Base-by-base conservation (phyloP, 2,329 filamentous ascomycete genomes). In the Cadophora sp. region DNA sequence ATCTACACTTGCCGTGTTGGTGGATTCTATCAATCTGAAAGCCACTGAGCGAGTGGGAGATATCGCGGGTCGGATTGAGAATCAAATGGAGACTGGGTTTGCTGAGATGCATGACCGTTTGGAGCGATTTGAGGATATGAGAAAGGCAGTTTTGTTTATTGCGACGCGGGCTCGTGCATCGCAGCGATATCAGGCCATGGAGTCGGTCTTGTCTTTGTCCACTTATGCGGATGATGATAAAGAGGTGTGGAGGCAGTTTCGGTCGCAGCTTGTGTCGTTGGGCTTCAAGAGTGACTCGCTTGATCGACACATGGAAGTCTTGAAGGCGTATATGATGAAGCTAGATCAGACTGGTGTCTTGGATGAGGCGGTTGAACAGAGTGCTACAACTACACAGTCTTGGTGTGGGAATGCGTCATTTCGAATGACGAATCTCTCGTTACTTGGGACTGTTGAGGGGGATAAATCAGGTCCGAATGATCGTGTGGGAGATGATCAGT, bases 271-370 rank as follows among this genome's bases (percentile, higher is more conserved):
- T n/a, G 45, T 66, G 4, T 50, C 24, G 24, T 62, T 64, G 30
- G 68, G 66, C 1, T 68, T 68, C 33, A 47, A 47, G 30, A 67
- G 66, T 45, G 24, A 61, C 43, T 67, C 50, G 22, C 39, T 68
- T 24, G 61, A 67, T 30, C 45, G 43, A 9, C 62, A 68, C 43
- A 66, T 51, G 41, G 20, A 65, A 22, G 50, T 68, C 4, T 58
- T 70, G 24, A 59, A 67, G 41, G 66, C 55, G 1, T 68, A 70
- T 59, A 67, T 68, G 62, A 30, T 68, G 47, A 66, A 60, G 20
- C 27, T 68, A 51, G 61, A 68, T 30, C 41, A 65, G 48, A 70
- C 63, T 45, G 66, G 68, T 9, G 16, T 66, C 41, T 47, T 66
- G 33, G 67, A 66, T 50, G 59, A 61, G 59, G 59, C 59, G 6